phyloP scores from a whole-genome alignment of 2,329 filamentous ascomycete genomes.

The Colletotrichum spaethianum region DNA sequence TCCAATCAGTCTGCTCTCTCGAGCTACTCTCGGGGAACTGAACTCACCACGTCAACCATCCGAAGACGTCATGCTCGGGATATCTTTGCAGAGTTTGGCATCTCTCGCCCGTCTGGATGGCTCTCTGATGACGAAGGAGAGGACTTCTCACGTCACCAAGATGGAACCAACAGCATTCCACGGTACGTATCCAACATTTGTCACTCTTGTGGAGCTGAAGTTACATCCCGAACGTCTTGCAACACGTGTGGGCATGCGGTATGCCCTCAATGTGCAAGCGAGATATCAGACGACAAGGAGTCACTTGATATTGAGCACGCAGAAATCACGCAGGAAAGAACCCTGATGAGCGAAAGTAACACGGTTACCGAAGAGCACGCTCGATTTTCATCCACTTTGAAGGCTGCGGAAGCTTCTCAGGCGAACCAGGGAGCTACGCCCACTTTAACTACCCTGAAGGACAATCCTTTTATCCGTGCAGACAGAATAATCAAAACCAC shows the following conservation, averaged over 20 bases:
- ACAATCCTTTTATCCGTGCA: constrained; percentile 52
- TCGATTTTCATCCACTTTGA: neutral
- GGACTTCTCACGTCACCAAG: constrained; percentile 43
- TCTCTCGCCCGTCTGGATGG: constrained; percentile 62
- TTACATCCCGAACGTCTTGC: constrained; percentile 57
- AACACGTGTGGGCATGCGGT: constrained; percentile 65
- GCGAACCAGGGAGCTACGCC: constrained; percentile 16
- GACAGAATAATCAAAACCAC: constrained; percentile 46
- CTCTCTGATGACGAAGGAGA: constrained; percentile 57
- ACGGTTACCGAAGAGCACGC: neutral
- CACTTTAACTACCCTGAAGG: constrained; percentile 43
- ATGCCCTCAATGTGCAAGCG: constrained; percentile 62
- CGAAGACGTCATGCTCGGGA: constrained; percentile 60
- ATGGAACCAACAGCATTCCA: constrained; percentile 50
- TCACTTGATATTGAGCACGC: neutral
- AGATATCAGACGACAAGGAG: constrained; percentile 47
- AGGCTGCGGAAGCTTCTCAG: constrained; percentile 3
- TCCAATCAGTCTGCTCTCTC: constrained; percentile 39
- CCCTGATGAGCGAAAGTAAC: neutral
- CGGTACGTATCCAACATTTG: constrained; percentile 56
- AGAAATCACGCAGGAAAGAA: neutral
- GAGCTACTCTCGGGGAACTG: constrained; percentile 42
- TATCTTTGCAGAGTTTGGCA: constrained; percentile 62
- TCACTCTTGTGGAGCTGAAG: constrained; percentile 63
- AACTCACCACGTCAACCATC: constrained; percentile 51